Conservation (phyloP, 176 grass and related monocot species). For the Triticum timopheevii region DNA sequence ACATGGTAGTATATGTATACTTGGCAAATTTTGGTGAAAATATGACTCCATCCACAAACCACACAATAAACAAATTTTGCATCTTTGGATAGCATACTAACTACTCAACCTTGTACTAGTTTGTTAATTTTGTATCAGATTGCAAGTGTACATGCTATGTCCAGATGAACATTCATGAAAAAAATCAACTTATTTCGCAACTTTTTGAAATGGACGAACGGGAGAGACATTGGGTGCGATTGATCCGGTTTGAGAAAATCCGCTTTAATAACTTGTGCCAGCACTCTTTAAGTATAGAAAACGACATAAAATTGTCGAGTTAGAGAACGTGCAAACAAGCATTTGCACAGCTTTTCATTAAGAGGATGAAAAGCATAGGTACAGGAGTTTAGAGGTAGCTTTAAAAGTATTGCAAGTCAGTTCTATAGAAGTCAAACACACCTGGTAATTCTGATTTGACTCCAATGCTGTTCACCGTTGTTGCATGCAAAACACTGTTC, state of each 20-base stretch:
- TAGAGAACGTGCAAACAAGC: not conserved
- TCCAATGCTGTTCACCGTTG: not conserved
- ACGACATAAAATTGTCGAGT: not conserved
- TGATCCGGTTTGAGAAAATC: not conserved
- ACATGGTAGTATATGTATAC: not conserved
- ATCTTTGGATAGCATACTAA: not conserved
- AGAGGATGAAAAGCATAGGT: not conserved
- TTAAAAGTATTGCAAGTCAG: not conserved
- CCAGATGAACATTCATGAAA: not conserved
- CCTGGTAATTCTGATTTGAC: conserved; percentile 24
- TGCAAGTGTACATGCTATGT: conserved; percentile 1
- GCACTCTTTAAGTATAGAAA: not conserved
- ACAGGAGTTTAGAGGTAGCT: not conserved
- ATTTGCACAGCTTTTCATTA: not conserved
- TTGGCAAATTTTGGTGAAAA: not conserved
- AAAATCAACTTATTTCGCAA: not conserved
- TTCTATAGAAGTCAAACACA: conserved; percentile 15
- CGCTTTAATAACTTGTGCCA: not conserved
- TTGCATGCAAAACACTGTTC: not conserved
- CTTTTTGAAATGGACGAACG: not conserved
- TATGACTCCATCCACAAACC: not conserved
- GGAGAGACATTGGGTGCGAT: not conserved
- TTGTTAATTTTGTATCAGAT: conserved; percentile 9
- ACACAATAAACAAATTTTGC: not conserved
- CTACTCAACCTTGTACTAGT: not conserved